A percentile compares a stretch with the other conserved stretches of the same genome.
phyloP scores from a whole-genome alignment of 192 early-diverging fungal genomes.

The Phycomyces nitens region DNA sequence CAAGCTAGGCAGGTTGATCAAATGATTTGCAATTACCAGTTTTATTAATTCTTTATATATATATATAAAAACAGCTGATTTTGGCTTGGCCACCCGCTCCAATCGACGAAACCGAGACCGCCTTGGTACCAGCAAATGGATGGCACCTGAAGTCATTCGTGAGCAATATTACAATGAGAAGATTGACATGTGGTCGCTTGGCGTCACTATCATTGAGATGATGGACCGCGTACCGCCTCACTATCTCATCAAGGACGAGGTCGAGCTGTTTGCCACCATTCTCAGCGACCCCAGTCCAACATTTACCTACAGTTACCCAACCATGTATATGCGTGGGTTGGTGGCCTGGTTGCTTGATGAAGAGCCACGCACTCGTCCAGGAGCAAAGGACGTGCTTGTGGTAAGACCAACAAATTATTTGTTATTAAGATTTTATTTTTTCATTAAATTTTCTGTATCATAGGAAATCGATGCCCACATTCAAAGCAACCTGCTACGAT shows the following conservation, averaged over 20 bases:
- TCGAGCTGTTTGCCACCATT: constrained; percentile 29
- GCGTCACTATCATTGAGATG: constrained; percentile 47
- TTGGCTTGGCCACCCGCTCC: constrained; percentile 32
- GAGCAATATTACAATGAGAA: constrained; percentile 43
- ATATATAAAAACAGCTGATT: constrained; percentile 32
- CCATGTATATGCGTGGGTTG: constrained; percentile 35
- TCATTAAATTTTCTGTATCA: not conserved
- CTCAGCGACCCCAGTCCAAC: constrained; percentile 32
- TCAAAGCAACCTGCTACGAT: constrained; percentile 24
- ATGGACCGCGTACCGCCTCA: constrained; percentile 45
- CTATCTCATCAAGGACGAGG: constrained; percentile 35
- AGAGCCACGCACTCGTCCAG: constrained; percentile 23
- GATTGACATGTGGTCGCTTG: constrained; percentile 49
- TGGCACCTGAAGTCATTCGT: constrained; percentile 50
- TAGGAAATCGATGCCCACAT: constrained; percentile 38
- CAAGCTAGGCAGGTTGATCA: constrained; percentile 43
- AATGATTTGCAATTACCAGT: no score
- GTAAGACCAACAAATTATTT: no score
- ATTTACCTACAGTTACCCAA: constrained; percentile 33
- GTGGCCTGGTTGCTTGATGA: constrained; percentile 39
- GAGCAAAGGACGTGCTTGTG: constrained; percentile 29
- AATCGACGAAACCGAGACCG: constrained; percentile 32
- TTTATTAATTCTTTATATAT: not conserved
- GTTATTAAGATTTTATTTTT: constrained; percentile 10
- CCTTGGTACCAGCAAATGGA: constrained; percentile 41